Evolutionary conservation across 495 filamentous ascomycete species (phyloP), one percentile per base, ranked within the genome.

Genomic region (Aspergillus hancockii): DNA sequence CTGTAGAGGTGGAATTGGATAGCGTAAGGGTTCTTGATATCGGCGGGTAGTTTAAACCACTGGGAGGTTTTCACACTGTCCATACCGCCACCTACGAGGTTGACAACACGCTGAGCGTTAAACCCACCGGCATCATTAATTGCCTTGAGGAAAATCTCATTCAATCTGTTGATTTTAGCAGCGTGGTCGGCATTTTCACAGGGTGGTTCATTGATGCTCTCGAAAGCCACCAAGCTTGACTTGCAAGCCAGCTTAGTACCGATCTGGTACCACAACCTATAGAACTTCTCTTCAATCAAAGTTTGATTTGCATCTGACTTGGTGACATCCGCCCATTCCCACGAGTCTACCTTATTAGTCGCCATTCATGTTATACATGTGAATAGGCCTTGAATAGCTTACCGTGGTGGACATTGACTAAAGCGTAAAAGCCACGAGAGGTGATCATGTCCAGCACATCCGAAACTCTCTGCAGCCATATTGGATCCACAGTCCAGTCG

Each of bases 1-100:
- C 76, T 80, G 67, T 87, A 88, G 63, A 85, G 85, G 57, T 86
- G 84, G 66, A 85, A 84, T 63, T 88, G 84, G 49, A 87, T 73
- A 5, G 82, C 84, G 70, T 79, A 87, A 4, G 84, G 84, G 47
- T 85, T 85, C 0, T 75, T 70, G 41, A 79, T 79, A 13, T 78
- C 76, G 5, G 70, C 68, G 0, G 81, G 81, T 14, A 67, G 66
- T 49, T 72, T 67, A 60, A 86, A 85, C 78, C 78, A 85, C 54
- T 82, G 67, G 4, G 73, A 73, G 18, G 81, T 86, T 62, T 84
- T 81, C 38, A 74, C 62, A 16, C 73, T 76, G 56, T 86, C 81
- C 66, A 81, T 72, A 22, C 76, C 73, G 6, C 74, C 67, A 3
- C 83, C 83, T 0, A 76, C 79, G 10, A 87, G 74, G 14, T 79